Conservation (phyloP, 2,329 filamentous ascomycete species). For the Ophiognomonia clavigignenti-juglandacearum region DNA sequence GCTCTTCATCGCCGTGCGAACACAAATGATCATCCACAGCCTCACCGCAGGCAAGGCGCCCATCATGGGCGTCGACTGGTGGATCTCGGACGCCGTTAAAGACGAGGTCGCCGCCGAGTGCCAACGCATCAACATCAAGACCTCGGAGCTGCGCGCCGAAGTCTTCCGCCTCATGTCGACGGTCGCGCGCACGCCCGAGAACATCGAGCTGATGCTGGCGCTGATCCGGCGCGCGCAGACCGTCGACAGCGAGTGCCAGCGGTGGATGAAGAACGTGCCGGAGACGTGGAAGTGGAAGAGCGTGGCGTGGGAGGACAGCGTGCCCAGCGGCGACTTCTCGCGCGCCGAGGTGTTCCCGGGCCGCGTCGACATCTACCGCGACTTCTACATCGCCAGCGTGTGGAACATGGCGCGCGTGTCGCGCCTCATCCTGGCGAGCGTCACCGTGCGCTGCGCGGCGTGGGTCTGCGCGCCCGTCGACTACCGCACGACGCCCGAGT, state of each 20-base stretch:
- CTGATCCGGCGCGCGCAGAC: slow-evolving; percentile 47
- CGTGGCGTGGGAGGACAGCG: slow-evolving; percentile 52
- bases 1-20: slow-evolving; percentile 56
- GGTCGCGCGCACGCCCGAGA: slow-evolving; percentile 41
- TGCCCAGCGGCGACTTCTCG: slow-evolving; percentile 46
- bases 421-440: slow-evolving; percentile 49
- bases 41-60: slow-evolving; percentile 49
- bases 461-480: slow-evolving; percentile 58
- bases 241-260: slow-evolving; percentile 46
- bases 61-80: slow-evolving; percentile 53
- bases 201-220: slow-evolving; percentile 44
- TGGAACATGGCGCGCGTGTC: slow-evolving; percentile 52
- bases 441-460: slow-evolving; percentile 54
- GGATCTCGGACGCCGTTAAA: slow-evolving; percentile 48
- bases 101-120: slow-evolving; percentile 43
- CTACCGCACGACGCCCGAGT: slow-evolving; percentile 59
- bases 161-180: slow-evolving; percentile 45
- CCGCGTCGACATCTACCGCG: slow-evolving; percentile 53
- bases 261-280: slow-evolving; percentile 47
- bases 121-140: slow-evolving; percentile 48
- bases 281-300: slow-evolving; percentile 46
- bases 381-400: slow-evolving; percentile 53
- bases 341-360: slow-evolving; percentile 55
- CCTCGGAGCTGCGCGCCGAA: slow-evolving; percentile 51
- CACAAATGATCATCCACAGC: slow-evolving; percentile 57